Evolutionary conservation across 2,329 filamentous ascomycete species (phyloP).

Genomic region (Ophiocordyceps camponoti-floridani): DNA sequence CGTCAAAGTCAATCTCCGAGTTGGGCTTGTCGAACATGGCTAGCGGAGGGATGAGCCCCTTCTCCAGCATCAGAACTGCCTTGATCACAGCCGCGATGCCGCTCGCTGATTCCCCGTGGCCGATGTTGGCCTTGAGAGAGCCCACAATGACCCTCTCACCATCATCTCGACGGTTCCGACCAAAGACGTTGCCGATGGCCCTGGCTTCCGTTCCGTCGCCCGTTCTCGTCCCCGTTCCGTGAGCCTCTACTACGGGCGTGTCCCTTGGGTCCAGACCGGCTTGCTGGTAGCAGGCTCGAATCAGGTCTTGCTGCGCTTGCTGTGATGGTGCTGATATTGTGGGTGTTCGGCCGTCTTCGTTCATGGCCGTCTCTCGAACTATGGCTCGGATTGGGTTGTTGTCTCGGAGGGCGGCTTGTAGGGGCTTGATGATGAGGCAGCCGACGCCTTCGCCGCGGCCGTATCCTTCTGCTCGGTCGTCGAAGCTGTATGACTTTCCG

Average conservation of each 20-base stretch:
- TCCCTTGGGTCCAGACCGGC: conserved; percentile 11
- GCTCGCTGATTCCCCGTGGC: conserved; percentile 43
- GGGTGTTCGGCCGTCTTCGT: conserved; percentile 18
- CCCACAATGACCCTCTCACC: conserved; percentile 21
- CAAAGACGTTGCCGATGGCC: conserved; percentile 21
- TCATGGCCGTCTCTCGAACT: conserved; percentile 16
- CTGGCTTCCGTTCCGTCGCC: conserved; percentile 10
- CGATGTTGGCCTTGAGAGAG: conserved; percentile 45
- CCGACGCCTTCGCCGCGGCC: conserved; percentile 21
- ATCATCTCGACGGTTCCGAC: neutral
- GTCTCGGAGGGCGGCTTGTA: conserved; percentile 22
- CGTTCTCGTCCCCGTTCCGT: conserved; percentile 19
- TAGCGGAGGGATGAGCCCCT: conserved; percentile 19
- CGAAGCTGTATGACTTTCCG: conserved; percentile 13
- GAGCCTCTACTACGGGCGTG: conserved; percentile 12
- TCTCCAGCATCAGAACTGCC: conserved; percentile 16
- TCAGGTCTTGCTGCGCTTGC: conserved; percentile 7
- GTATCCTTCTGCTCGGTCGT: conserved; percentile 26
- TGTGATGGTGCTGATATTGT: conserved; percentile 2
- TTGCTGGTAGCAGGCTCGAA: conserved; percentile 9
- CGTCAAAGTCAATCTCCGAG: conserved; percentile 3
- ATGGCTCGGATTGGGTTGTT: conserved; percentile 19
- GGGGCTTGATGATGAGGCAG: conserved; percentile 23
- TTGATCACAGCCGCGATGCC: conserved; percentile 41
- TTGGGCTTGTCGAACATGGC: conserved; percentile 4